Conservation (phyloP, 2,329 filamentous ascomycete genomes). For the Colletotrichum euphorbiae region DNA sequence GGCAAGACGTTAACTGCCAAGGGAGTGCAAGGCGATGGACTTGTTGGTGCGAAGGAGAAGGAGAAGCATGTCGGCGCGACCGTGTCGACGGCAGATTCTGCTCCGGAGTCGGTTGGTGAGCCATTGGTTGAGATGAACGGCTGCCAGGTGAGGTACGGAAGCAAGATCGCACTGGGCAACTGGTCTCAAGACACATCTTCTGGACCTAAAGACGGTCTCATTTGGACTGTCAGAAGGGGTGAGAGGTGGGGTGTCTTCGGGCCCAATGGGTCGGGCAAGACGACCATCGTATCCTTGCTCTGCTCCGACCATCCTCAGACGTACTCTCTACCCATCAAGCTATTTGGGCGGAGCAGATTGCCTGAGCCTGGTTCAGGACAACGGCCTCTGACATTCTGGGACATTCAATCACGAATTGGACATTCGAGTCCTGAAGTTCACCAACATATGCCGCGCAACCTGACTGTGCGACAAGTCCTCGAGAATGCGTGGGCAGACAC, state of each 20-base stretch:
- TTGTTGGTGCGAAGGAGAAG: constrained; percentile 48
- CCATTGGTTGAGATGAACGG: constrained; percentile 88
- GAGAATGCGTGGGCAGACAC: constrained; percentile 94
- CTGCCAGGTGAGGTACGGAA: constrained; percentile 83
- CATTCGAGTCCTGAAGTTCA: constrained; percentile 96
- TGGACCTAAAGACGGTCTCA: constrained; percentile 71
- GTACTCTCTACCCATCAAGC: constrained; percentile 86
- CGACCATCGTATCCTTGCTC: constrained; percentile 90
- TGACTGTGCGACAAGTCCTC: constrained; percentile 79
- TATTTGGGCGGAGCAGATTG: constrained; percentile 86
- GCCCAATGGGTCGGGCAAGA: constrained; percentile 95
- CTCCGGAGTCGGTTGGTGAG: constrained; percentile 61
- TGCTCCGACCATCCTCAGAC: constrained; percentile 96
- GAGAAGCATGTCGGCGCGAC: constrained; percentile 15
- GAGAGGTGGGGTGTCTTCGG: constrained; percentile 95
- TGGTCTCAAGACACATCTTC: constrained; percentile 73
- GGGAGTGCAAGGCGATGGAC: constrained; percentile 52
- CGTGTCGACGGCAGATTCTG: constrained; percentile 17
- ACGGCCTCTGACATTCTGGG: constrained; percentile 88
- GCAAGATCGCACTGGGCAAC: constrained; percentile 81
- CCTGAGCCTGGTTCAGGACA: constrained; percentile 75
- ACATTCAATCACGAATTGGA: constrained; percentile 89
- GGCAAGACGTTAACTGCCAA: constrained; percentile 58
- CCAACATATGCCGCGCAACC: constrained; percentile 84
- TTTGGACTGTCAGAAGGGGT: constrained; percentile 85